Evolutionary conservation across 495 filamentous ascomycete species (phyloP).

Genomic region (Aspergillus mulundensis): DNA sequence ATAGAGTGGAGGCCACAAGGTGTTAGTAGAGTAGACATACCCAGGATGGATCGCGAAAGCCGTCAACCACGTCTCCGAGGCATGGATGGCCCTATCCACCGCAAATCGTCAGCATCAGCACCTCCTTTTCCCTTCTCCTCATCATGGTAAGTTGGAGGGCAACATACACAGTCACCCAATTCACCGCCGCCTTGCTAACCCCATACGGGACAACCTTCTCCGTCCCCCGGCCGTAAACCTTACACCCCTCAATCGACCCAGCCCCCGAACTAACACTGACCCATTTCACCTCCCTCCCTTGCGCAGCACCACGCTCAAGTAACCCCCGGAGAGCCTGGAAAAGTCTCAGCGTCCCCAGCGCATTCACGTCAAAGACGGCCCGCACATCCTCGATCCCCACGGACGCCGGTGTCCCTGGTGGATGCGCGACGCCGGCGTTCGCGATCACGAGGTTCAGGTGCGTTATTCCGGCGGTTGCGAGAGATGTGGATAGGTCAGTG

Average conservation of each 20-base stretch:
- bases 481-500: background rate
- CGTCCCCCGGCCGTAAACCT: background rate
- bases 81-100: background rate
- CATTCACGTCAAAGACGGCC: background rate
- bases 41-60: constrained; percentile 5
- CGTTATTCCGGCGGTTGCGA: background rate
- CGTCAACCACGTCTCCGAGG: background rate
- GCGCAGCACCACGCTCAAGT: background rate
- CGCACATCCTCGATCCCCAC: background rate
- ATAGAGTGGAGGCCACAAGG: no score
- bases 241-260: background rate
- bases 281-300: background rate
- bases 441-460: constrained; percentile 5
- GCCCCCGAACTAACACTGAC: background rate
- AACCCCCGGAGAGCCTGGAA: constrained; percentile 1
- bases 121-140: background rate
- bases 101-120: background rate
- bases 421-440: background rate
- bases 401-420: background rate
- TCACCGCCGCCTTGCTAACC: constrained; percentile 1
- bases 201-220: background rate
- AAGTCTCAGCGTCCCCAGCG: background rate
- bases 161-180: constrained; percentile 2
- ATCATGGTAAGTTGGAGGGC: background rate
- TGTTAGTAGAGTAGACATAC: no score